These are phyloP conservation scores for Prosopis cineraria DNA, from an alignment of 306 rosid species.

Conservation along the genomic window DNA sequence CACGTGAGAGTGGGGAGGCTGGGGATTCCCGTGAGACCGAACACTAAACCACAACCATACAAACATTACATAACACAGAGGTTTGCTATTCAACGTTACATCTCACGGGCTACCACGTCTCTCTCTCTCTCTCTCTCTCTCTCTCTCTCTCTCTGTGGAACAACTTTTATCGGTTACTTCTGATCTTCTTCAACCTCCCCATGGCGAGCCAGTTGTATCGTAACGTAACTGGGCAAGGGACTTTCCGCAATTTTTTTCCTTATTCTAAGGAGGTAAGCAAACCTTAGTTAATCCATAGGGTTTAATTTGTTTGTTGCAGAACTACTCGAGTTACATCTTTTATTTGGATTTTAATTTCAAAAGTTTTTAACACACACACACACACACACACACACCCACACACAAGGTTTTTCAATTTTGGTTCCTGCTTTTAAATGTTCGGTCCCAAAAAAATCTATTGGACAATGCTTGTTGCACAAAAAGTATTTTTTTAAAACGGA, in stretches of 20 bases:
- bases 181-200: constrained; percentile 10
- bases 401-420: too few species aligned
- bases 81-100: constrained; percentile 25
- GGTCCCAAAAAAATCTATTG: too few species aligned
- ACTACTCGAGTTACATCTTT: too few species aligned
- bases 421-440: too few species aligned
- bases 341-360: too few species aligned
- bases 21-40: constrained; percentile 59
- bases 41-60: constrained; percentile 35
- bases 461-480: too few species aligned
- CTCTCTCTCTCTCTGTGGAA: constrained; percentile 19
- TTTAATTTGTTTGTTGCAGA: too few species aligned
- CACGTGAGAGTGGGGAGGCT: constrained; percentile 58
- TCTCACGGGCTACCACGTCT: constrained; percentile 31
- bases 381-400: too few species aligned
- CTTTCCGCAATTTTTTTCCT: not conserved
- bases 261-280: not conserved
- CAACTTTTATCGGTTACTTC: constrained; percentile 26
- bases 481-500: too few species aligned
- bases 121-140: constrained; percentile 11
- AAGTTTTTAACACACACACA: too few species aligned
- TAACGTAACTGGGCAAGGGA: not conserved
- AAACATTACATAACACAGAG: constrained; percentile 1
- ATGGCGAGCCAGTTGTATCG: not conserved
- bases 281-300: not conserved